Evolutionary conservation across 768 basidiomycete species (phyloP).

Genomic region (Lactifluus pinguis): DNA sequence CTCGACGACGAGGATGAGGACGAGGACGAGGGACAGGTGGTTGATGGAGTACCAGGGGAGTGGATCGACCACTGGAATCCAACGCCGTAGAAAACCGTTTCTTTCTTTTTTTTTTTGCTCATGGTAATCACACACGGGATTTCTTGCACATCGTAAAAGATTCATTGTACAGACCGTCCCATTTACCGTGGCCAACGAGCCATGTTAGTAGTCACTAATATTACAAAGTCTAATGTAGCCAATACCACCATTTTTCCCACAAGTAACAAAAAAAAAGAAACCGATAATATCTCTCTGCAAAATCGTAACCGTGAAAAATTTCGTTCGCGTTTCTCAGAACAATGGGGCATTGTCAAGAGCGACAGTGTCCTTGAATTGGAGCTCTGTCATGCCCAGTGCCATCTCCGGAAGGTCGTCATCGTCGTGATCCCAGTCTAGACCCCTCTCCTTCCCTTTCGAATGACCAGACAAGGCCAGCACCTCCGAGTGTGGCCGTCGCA

Average conservation of each 20-base stretch:
- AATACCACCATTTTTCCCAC: background rate
- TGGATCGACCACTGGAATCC: background rate
- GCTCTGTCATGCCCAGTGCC: conserved; percentile 37
- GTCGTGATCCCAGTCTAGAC: conserved; percentile 20
- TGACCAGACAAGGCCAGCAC: background rate
- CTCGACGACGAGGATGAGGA: conserved; percentile 19
- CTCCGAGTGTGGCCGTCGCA: conserved; percentile 19
- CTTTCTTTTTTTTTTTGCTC: background rate
- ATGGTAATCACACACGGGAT: background rate
- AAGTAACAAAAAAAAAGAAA: background rate
- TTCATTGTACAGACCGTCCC: background rate
- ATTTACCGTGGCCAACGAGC: background rate
- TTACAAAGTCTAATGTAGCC: conserved; percentile 11
- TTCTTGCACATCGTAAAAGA: background rate
- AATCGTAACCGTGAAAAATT: too few relatives aligned
- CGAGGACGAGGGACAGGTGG: conserved; percentile 15
- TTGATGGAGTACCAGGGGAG: conserved; percentile 1
- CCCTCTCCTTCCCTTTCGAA: conserved; percentile 23
- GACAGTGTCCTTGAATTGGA: conserved; percentile 22
- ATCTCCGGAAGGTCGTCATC: conserved; percentile 39
- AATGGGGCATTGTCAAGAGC: background rate
- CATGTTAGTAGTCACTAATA: conserved; percentile 11
- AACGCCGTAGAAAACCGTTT: background rate
- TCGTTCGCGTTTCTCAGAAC: too few relatives aligned
- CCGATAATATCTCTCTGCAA: background rate